phyloP scores from a whole-genome alignment of 352 stramenopile species.

The Halophytophthora polymorphica region DNA sequence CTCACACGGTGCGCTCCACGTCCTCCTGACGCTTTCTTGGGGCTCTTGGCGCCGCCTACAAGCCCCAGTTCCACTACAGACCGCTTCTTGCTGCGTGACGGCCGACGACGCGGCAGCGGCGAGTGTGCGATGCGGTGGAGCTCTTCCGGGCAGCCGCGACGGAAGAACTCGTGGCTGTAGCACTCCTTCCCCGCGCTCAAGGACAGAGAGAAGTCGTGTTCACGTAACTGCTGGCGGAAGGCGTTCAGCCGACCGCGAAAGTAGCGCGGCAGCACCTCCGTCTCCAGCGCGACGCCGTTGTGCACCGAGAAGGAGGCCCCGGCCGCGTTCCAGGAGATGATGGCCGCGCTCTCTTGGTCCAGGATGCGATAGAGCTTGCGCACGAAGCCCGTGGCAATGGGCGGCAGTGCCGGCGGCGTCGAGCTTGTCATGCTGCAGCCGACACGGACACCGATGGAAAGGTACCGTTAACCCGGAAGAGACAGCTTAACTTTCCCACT shows the following conservation, averaged over 20 bases:
- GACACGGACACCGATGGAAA: neutral
- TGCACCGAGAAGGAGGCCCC: constrained; percentile 54
- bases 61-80: neutral
- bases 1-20: constrained; percentile 12
- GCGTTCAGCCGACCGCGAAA: constrained; percentile 58
- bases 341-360: constrained; percentile 44
- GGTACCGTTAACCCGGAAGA: neutral
- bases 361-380: constrained; percentile 77
- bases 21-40: constrained; percentile 11
- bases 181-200: constrained; percentile 20
- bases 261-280: constrained; percentile 55
- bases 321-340: constrained; percentile 58
- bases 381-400: constrained; percentile 67
- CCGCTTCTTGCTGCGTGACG: constrained; percentile 17
- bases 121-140: constrained; percentile 42
- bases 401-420: constrained; percentile 11
- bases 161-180: constrained; percentile 45
- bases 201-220: constrained; percentile 49
- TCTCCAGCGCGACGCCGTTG: constrained; percentile 46
- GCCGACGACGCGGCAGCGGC: constrained; percentile 30
- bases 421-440: too few species aligned
- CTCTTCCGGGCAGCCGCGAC: constrained; percentile 35
- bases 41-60: constrained; percentile 7
- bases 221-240: constrained; percentile 66
- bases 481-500: neutral